Base-by-base conservation (phyloP, 2,329 filamentous ascomycete genomes). In the Hawksworthiomyces lignivorus region DNA sequence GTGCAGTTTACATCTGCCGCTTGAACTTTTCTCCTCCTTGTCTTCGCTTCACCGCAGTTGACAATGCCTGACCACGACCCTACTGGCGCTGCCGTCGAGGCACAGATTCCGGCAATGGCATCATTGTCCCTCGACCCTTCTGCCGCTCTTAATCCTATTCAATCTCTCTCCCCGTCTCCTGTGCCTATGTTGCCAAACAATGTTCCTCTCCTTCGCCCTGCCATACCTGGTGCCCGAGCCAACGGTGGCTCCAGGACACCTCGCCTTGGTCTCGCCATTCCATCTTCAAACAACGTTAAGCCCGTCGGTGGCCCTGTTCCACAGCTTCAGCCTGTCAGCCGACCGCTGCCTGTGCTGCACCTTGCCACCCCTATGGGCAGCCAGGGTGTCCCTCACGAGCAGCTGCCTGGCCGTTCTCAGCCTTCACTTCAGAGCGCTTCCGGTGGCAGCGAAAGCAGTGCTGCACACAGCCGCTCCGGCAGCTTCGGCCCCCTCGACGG, bases 311-410 rank as follows among this genome's bases (percentile, higher is more conserved):
- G 69, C 52, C 60, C 50, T 59, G 62, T 49, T 60, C 59, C 43
- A 11, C 45, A 31, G 21, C 45, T 34, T 1, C 46, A 45, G 28
- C 41, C 45, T 2, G 43, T 26, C 37, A 60, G 65, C 21, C 73
- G 80, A 36, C 82, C 79, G 19, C 77, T 85, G 21, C 88, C 88
- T n/a, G 82, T 82, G 45, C 72, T 96, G 34, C 84, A 87, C 54
- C 73, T 96, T 17, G 86, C 85, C 14, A 96, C 90, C 2, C 90
- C 90, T 4, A 88, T 87, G 82, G 87, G 87, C 45, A 87, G 80
- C 58, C 80, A 80, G 48, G 73, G 77, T 41, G 77, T 78, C 8
- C 83, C 87, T 5, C 82, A 88, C 56, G 84, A 79, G 63, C 78
- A 75, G 60, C 72, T 59, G 51, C 69, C 62, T 51, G 71, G 63